A percentile compares a stretch with the other conserved stretches of the same genome.
phyloP scores from a whole-genome alignment of 345 rosid genomes.

The Linum tenue region DNA sequence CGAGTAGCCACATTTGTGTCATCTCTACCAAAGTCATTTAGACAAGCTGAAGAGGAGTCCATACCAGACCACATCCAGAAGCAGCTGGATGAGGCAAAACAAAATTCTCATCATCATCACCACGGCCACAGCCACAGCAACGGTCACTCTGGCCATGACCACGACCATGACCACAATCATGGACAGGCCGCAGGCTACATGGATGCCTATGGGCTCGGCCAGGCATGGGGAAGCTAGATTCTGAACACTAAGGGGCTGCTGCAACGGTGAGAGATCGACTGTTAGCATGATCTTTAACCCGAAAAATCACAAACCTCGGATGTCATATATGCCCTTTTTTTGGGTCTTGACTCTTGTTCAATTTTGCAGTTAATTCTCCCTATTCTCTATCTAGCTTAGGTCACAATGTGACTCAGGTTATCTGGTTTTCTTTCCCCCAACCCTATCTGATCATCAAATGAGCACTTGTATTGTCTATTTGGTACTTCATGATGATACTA shows the following conservation, averaged over 20 bases:
- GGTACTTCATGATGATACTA: no score
- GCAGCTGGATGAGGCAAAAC: constrained; percentile 48
- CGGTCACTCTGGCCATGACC: constrained; percentile 26
- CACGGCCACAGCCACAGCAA: constrained; percentile 19
- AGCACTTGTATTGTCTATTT: no score
- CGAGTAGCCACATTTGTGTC: constrained; percentile 44
- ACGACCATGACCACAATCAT: constrained; percentile 34
- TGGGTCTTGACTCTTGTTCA: no score
- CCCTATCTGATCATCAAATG: no score
- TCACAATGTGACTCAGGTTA: no score
- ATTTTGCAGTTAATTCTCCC: no score
- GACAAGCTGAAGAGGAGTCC: constrained; percentile 43
- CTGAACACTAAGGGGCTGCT: not conserved
- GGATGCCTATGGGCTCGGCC: constrained; percentile 45
- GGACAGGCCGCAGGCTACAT: constrained; percentile 27
- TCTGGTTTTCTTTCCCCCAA: no score
- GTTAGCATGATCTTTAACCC: no score
- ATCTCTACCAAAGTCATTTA: constrained; percentile 48
- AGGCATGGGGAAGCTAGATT: constrained; percentile 36
- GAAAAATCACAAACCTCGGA: no score
- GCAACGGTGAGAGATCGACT: no score
- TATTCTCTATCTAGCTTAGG: no score
- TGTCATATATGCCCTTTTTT: no score
- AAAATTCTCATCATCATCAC: constrained; percentile 18
- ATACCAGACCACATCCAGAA: constrained; percentile 40